Percentiles rank a stretch among this genome's conserved stretches.
phyloP scores from a whole-genome alignment of 2,329 filamentous ascomycete genomes.

The Colletotrichum tofieldiae region DNA sequence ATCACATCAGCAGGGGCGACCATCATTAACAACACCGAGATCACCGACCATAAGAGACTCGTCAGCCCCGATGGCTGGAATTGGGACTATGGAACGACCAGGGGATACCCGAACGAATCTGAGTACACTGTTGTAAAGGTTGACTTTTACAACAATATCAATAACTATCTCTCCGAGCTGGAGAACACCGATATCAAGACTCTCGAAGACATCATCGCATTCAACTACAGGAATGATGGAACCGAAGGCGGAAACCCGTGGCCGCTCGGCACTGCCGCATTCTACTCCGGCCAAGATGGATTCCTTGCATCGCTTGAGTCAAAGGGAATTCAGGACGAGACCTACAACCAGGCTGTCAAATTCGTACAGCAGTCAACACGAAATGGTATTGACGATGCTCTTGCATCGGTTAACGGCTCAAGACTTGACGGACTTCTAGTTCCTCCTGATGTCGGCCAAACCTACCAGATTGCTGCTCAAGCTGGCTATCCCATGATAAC shows the following conservation, averaged over 20 bases:
- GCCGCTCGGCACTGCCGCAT: conserved; percentile 71
- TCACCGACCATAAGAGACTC: conserved; percentile 74
- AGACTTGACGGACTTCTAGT: conserved; percentile 76
- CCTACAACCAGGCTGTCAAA: conserved; percentile 76
- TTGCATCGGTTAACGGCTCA: conserved; percentile 60
- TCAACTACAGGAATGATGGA: conserved; percentile 75
- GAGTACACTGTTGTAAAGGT: conserved; percentile 82
- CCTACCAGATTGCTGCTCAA: conserved; percentile 80
- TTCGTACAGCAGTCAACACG: conserved; percentile 74
- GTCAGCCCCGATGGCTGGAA: conserved; percentile 80
- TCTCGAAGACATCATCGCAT: conserved; percentile 77
- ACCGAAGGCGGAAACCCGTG: conserved; percentile 77
- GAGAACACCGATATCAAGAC: conserved; percentile 72
- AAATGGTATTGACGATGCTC: conserved; percentile 79
- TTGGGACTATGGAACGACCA: conserved; percentile 76
- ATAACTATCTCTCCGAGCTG: conserved; percentile 74
- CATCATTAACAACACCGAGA: conserved; percentile 79
- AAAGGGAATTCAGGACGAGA: conserved; percentile 74
- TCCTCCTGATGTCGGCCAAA: conserved; percentile 77
- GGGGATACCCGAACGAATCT: conserved; percentile 79
- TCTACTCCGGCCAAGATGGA: conserved; percentile 79
- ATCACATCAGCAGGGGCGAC: conserved; percentile 75
- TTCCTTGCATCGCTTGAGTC: conserved; percentile 76
- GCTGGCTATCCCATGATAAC: conserved; percentile 83
- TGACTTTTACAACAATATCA: conserved; percentile 77